Base-by-base conservation (phyloP, 2,329 filamentous ascomycete genomes). In the Teratosphaeriaceae sp. region DNA sequence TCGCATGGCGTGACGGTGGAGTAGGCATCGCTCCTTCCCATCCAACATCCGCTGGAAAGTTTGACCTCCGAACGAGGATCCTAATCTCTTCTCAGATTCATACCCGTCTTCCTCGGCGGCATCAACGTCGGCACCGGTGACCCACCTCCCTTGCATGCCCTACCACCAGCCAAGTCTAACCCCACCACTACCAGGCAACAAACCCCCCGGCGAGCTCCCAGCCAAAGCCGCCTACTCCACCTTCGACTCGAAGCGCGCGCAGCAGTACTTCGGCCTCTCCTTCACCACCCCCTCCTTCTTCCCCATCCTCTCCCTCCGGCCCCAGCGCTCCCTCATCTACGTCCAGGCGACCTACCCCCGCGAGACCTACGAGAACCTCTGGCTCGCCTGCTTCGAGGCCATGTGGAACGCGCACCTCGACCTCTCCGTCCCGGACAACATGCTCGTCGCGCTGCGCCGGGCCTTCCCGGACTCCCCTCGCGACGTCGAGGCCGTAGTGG, bases 41-140 rank as follows among this genome's bases (percentile, higher is more conserved):
- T n/a, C n/a, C n/a, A n/a, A n/a, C n/a, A n/a, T n/a, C n/a, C n/a
- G n/a, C n/a, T n/a, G n/a, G n/a, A n/a, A n/a, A n/a, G n/a, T n/a
- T n/a, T n/a, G n/a, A n/a, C n/a, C n/a, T n/a, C n/a, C n/a, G n/a
- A n/a, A n/a, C n/a, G n/a, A n/a, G n/a, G n/a, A n/a, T n/a, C n/a
- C n/a, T n/a, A n/a, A n/a, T n/a, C n/a, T n/a, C n/a, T n/a, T n/a
- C n/a, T 11, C 38, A 40, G 38, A 9, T 40, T 40, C 26, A 21
- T 31, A 15, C 38, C 38, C 5, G 38, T 40, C 23, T 40, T 40
- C 16, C 38, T 40, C 21, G 38, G 38, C 8, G 38, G 38, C 26
- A 31, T 40, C 23, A 30, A 31, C 20, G 26, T 30, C 5, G 26
- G 26, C 24, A 40, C 5, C 23, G 38, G 20, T 38, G 11, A 4